Evolutionary conservation across 1,284 basidiomycete genomes (phyloP), one percentile per base, ranked within the genome.

Genomic region (Leccinum huronense): DNA sequence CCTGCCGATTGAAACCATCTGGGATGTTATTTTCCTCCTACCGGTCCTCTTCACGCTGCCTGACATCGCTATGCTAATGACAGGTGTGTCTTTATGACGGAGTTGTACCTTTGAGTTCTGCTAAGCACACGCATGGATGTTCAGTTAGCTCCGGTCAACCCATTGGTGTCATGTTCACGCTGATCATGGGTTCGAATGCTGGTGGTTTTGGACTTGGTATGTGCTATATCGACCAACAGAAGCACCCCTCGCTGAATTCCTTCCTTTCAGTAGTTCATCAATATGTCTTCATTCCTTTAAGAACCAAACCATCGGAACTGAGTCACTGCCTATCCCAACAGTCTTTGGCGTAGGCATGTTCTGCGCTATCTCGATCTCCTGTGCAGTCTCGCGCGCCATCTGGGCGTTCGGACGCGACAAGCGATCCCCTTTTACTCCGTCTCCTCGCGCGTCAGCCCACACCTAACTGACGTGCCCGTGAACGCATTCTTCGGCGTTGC

Each of bases 341-440:
- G 83, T 86, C 58, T 84, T 86, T 66, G 81, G 80, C n/a, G 75
- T 83, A 30, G 83, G 80, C 23, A 74, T 86, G 64, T 85, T 86
- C 71, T 86, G 84, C 64, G 80, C 82, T 51, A 82, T 86, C 59
- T 86, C 86, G 23, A 84, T 88, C 66, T 81, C 85, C 63, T 87
- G 86, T 58, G 86, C 86, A 2, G 83, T 86, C 11, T 89, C 87
- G 1, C 82, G 90, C 19, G 86, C 88, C 71, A 86, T 85, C 1
- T 88, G 86, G 79, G 84, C 86, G 42, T 90, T 92, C 67, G 88
- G 89, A 0, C 80, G 88, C 1, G 90, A 92, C 75, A 78, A 80
- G 89, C 87, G 8, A 80, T 91, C 23, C 88, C 87, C 1, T 83
- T 88, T 68, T 82, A 84, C 31, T 58, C 62, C 2, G 71, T 80